These are phyloP conservation scores for Pisolithus orientalis DNA, from an alignment of 768 basidiomycete genomes.

Conservation along the genomic window DNA sequence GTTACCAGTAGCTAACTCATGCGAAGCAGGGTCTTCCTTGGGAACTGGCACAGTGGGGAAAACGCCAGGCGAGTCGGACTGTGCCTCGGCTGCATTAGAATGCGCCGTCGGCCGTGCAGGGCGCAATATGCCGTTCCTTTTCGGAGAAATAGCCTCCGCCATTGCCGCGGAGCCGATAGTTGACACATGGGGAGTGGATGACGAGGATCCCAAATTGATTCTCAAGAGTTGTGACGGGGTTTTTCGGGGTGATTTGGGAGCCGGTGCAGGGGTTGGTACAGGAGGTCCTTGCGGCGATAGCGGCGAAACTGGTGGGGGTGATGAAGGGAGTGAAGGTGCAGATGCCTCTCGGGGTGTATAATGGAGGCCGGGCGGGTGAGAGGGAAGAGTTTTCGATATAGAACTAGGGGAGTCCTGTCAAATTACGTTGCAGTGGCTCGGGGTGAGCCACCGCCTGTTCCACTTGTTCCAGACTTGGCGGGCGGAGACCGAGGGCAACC, in stretches of 20 bases:
- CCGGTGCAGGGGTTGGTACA: background rate
- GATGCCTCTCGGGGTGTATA: slow-evolving; percentile 17
- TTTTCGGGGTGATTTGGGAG: slow-evolving; percentile 20
- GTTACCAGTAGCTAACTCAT: slow-evolving; percentile 26
- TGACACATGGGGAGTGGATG: slow-evolving; percentile 1
- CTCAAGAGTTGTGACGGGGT: slow-evolving; percentile 12
- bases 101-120: slow-evolving; percentile 16
- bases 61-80: slow-evolving; percentile 6
- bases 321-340: slow-evolving; percentile 10
- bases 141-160: slow-evolving; percentile 15
- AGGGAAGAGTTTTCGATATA: slow-evolving; percentile 17
- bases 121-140: slow-evolving; percentile 18
- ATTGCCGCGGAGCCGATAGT: slow-evolving; percentile 10
- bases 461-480: slow-evolving; percentile 17
- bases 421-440: slow-evolving; percentile 9
- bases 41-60: slow-evolving; percentile 13
- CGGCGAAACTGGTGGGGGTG: slow-evolving; percentile 16
- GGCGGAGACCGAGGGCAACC: slow-evolving; percentile 59
- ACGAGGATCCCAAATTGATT: slow-evolving; percentile 10
- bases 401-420: slow-evolving; percentile 23
- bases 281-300: slow-evolving; percentile 13
- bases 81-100: slow-evolving; percentile 9
- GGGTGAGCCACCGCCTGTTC: slow-evolving; percentile 10
- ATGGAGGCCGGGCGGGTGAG: slow-evolving; percentile 34
- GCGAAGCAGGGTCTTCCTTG: slow-evolving; percentile 20